phyloP scores from a whole-genome alignment of 805 yeast species.

The Debaryomyces castellii region DNA sequence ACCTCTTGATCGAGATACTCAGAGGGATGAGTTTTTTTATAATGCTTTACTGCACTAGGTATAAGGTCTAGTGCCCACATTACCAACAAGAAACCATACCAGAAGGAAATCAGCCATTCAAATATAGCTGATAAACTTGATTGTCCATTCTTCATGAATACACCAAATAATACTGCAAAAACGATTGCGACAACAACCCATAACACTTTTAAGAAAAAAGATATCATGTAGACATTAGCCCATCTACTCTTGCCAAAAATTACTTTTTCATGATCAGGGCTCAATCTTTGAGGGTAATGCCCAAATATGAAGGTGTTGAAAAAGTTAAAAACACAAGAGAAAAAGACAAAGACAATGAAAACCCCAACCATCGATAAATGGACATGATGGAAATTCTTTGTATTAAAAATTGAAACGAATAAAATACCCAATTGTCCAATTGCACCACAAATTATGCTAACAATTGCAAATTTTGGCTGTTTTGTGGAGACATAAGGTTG shows the following conservation, averaged over 20 bases:
- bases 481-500: conserved; percentile 47
- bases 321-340: conserved; percentile 42
- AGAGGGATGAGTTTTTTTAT: conserved; percentile 29
- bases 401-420: conserved; percentile 72
- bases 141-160: conserved; percentile 29
- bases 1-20: conserved; percentile 18
- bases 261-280: conserved; percentile 39
- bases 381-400: conserved; percentile 54
- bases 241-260: conserved; percentile 37
- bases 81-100: conserved; percentile 71
- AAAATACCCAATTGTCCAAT: conserved; percentile 73
- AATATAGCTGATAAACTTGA: conserved; percentile 56
- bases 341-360: conserved; percentile 66
- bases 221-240: conserved; percentile 44
- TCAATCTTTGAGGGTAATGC: conserved; percentile 32
- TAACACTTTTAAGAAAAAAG: conserved; percentile 51
- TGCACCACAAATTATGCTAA: conserved; percentile 42
- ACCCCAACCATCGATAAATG: conserved; percentile 70
- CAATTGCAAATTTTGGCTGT: conserved; percentile 45
- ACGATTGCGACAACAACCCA: conserved; percentile 71
- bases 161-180: conserved; percentile 71
- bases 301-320: conserved; percentile 40
- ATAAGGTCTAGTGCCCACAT: conserved; percentile 68
- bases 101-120: conserved; percentile 88
- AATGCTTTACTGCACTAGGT: conserved; percentile 52